Evolutionary conservation across 1,284 basidiomycete genomes (phyloP), one percentile per base, ranked within the genome.

Genomic region (Leccinum pallidistipes): DNA sequence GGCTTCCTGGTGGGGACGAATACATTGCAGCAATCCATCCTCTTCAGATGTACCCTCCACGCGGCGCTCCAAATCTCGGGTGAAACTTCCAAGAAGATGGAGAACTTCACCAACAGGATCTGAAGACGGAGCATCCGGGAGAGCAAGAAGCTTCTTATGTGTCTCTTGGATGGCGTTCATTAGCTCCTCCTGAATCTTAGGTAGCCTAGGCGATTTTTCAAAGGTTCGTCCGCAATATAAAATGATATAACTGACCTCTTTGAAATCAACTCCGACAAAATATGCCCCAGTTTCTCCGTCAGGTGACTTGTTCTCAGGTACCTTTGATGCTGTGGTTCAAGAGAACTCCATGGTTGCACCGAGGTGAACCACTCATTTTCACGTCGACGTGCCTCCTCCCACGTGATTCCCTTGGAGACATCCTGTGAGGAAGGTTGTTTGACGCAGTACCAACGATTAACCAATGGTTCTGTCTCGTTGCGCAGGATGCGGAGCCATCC

Each of bases 391-490:
- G 88, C 89, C 7, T 83, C 78, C 2, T 72, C 68, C 83, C 86
- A 90, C 0, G 83, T 82, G 36, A 88, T 81, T 2, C 85, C 85
- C 3, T 72, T 66, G 43, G 77, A 76, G 11, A 92, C 73, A 5
- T 84, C 82, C 5, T 78, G 77, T 0, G 86, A 83, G 40, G 82
- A 81, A 0, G 88, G 88, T 57, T 89, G 89, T 66, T 91, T 90
- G 9, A 91, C 88, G 56, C 85, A 86, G 68, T 81, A 91, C 88
- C 89, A 92, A 9, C 86, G 85, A 59, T 90, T 83, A 6, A 79
- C 74, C 1, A 90, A 77, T 0, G 81, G 68, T 56, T 87, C 83
- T 10, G 78, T 77, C 47, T 87, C 82, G 60, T 87, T 83, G 7
- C 79, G 76, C 31, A 90, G 81, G 52, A 87, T 81, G 0, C 72